Conservation (phyloP, 306 rosid genomes). For the Trifolium repens region DNA sequence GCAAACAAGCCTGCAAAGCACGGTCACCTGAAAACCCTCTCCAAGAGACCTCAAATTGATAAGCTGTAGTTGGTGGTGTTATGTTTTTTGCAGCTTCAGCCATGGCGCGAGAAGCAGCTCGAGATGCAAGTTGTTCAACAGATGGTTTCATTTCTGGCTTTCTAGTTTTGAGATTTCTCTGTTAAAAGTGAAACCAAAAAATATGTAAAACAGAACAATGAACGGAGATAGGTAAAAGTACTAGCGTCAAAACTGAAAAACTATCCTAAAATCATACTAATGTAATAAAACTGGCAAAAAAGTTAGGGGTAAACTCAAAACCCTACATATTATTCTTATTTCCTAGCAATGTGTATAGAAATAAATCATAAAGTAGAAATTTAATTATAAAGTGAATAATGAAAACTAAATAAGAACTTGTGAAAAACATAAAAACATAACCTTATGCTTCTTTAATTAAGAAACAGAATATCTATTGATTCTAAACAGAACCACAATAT, state of each 20-base stretch:
- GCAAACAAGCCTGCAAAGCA: conserved; percentile 62
- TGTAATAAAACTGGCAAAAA: conserved; percentile 1
- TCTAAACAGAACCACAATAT: conserved; percentile 26
- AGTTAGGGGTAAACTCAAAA: neutral
- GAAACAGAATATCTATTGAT: neutral
- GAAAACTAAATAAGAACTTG: conserved; percentile 8
- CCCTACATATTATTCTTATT: neutral
- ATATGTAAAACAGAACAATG: conserved; percentile 23
- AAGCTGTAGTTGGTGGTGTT: conserved; percentile 80
- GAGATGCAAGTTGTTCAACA: conserved; percentile 83
- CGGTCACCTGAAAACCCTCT: conserved; percentile 73
- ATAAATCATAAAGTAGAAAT: neutral
- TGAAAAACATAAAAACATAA: conserved; percentile 17
- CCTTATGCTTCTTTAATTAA: neutral
- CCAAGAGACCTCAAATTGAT: conserved; percentile 94
- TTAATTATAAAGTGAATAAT: conserved; percentile 20
- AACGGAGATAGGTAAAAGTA: conserved; percentile 2
- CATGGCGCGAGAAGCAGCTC: conserved; percentile 74
- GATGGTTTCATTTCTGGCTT: conserved; percentile 61
- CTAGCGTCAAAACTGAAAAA: conserved; percentile 22
- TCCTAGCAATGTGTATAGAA: conserved; percentile 10
- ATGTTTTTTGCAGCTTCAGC: conserved; percentile 72
- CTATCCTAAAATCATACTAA: neutral
- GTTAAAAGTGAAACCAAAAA: conserved; percentile 36
- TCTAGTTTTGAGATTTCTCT: conserved; percentile 54